A percentile compares a stretch with the other conserved stretches of the same genome.
Evolutionary conservation across 768 basidiomycete genomes (phyloP).

Genomic region (Candolleomyces aberdarensis): DNA sequence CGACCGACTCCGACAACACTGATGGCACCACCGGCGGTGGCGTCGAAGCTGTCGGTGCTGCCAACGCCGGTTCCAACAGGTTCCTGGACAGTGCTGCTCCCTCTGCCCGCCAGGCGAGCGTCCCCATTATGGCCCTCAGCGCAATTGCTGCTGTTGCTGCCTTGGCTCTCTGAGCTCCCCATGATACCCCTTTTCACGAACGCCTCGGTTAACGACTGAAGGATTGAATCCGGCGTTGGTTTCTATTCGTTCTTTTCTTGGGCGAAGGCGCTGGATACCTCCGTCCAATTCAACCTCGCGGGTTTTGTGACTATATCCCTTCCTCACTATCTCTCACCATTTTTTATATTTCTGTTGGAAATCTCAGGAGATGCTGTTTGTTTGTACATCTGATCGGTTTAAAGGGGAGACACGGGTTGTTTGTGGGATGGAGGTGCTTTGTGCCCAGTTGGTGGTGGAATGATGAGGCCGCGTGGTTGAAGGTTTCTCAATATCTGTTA

Average conservation of each 20-base stretch:
- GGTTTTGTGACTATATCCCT: neutral
- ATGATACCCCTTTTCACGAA: neutral
- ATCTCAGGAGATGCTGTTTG: neutral
- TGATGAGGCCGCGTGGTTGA: no score
- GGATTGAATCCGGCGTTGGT: neutral
- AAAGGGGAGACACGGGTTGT: neutral
- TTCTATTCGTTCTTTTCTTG: neutral
- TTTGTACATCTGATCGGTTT: neutral
- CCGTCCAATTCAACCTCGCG: neutral
- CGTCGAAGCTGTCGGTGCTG: constrained; percentile 36
- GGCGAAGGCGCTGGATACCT: neutral
- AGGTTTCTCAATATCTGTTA: neutral
- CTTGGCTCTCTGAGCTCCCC: constrained; percentile 28
- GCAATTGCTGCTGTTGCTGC: constrained; percentile 37
- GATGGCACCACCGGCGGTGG: constrained; percentile 7
- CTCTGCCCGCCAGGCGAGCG: constrained; percentile 34
- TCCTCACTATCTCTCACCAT: no score
- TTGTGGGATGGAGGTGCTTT: neutral
- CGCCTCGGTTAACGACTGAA: neutral
- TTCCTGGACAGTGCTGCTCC: constrained; percentile 28
- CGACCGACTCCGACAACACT: neutral
- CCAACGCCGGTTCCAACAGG: constrained; percentile 40
- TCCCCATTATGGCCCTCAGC: constrained; percentile 39
- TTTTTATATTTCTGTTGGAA: neutral
- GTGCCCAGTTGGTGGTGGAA: neutral